Conservation (phyloP, 306 rosid species). For the Ammopiptanthus mongolicus region DNA sequence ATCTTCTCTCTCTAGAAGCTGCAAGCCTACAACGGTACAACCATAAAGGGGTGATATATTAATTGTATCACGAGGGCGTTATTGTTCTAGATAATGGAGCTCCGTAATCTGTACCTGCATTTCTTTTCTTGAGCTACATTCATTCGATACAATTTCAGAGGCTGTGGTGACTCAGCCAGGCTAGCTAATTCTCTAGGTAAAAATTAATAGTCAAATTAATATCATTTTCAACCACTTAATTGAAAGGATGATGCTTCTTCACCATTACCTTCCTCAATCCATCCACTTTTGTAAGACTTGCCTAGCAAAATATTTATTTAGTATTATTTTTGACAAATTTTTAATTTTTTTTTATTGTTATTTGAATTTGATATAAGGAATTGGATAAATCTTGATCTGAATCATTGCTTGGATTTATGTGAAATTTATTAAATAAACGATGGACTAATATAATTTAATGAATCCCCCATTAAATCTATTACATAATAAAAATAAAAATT, state of each 20-base stretch:
- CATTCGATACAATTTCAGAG: slow-evolving; percentile 16
- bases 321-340: too few relatives aligned
- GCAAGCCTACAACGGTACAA: slow-evolving; percentile 4
- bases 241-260: not conserved
- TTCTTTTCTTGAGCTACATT: not conserved
- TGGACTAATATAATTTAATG: too few relatives aligned
- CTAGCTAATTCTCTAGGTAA: not conserved
- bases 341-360: too few relatives aligned
- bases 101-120: not conserved
- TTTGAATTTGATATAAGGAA: too few relatives aligned
- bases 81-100: not conserved
- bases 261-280: too few relatives aligned
- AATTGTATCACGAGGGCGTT: not conserved
- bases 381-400: too few relatives aligned
- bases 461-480: too few relatives aligned
- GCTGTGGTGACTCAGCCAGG: not conserved
- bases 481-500: too few relatives aligned
- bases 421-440: too few relatives aligned
- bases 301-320: too few relatives aligned
- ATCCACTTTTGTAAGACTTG: too few relatives aligned
- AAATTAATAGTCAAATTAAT: not conserved
- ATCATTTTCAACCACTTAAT: not conserved
- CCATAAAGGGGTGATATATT: slow-evolving; percentile 7
- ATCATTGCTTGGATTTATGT: too few relatives aligned
- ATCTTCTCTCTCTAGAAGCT: slow-evolving; percentile 14